phyloP scores from a whole-genome alignment of 768 basidiomycete species.

The Kwoniella sp. region DNA sequence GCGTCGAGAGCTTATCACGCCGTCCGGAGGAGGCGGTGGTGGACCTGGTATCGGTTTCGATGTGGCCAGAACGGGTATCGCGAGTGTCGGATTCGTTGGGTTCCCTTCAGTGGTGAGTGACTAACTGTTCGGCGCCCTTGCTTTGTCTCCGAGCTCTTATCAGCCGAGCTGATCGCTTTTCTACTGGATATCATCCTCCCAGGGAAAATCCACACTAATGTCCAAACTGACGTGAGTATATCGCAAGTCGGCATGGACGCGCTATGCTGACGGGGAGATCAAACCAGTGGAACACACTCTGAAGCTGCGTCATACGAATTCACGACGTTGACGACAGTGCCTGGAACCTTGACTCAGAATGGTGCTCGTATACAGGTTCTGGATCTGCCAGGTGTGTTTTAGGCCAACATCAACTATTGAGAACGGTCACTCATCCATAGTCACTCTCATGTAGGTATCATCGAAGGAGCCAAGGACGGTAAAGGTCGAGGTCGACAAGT shows the following conservation, averaged over 20 bases:
- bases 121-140: background rate
- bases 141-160: too few relatives aligned
- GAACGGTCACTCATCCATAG: background rate
- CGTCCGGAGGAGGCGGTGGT: constrained; percentile 73
- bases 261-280: too few relatives aligned
- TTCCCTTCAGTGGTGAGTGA: constrained; percentile 60
- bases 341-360: constrained; percentile 90
- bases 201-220: constrained; percentile 55
- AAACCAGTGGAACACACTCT: constrained; percentile 85
- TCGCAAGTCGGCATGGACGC: too few relatives aligned
- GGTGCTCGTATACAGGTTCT: constrained; percentile 95
- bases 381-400: constrained; percentile 72
- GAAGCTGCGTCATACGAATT: constrained; percentile 96
- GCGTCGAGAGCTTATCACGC: constrained; percentile 84
- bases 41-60: constrained; percentile 95
- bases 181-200: too few relatives aligned
- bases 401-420: too few relatives aligned
- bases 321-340: constrained; percentile 92
- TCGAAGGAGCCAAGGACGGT: constrained; percentile 95
- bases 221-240: constrained; percentile 53
- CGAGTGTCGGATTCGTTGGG: constrained; percentile 78
- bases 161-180: constrained; percentile 12
- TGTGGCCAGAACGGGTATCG: constrained; percentile 93
- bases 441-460: constrained; percentile 71
- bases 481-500: constrained; percentile 93